Percentiles rank a stretch among this genome's conserved stretches.
Conservation (phyloP, 1,284 basidiomycete genomes). For the Cutaneotrichosporon spelunceum region DNA sequence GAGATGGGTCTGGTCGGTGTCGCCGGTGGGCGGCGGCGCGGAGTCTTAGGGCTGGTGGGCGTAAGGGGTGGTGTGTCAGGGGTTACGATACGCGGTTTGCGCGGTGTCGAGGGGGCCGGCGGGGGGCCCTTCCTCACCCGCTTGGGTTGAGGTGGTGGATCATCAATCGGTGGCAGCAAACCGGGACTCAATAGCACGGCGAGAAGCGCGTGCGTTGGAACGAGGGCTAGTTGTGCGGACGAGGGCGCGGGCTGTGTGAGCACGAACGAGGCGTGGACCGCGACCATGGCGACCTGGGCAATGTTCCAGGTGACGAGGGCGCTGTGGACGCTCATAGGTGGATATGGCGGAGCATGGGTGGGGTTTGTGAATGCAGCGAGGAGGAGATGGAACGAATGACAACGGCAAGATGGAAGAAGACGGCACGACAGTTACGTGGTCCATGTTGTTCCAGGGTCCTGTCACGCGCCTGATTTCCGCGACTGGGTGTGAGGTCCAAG, state of each 20-base stretch:
- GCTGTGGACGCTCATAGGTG: not conserved
- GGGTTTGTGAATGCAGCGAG: not conserved
- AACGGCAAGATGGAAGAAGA: not conserved
- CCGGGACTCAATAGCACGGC: conserved; percentile 1
- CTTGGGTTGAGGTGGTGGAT: not conserved
- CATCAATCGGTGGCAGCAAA: not conserved
- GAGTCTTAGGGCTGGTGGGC: not conserved
- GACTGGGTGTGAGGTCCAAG: not conserved
- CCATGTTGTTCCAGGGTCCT: not conserved
- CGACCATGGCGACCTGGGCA: not conserved
- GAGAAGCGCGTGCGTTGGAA: not conserved
- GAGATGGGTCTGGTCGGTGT: not conserved
- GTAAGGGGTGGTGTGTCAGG: not conserved
- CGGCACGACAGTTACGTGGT: not conserved
- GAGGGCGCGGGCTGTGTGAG: not conserved
- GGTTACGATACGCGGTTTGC: not conserved
- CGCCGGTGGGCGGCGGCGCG: not conserved
- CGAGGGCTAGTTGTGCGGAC: not conserved
- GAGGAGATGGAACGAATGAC: not conserved
- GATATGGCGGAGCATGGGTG: not conserved
- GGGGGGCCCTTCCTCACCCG: not conserved
- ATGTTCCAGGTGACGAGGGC: conserved; percentile 4
- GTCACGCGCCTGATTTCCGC: not conserved
- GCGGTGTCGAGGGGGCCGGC: not conserved
- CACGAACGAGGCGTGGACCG: not conserved